Conservation (phyloP, 306 rosid genomes). For the Oxytropis ochrocephala region DNA sequence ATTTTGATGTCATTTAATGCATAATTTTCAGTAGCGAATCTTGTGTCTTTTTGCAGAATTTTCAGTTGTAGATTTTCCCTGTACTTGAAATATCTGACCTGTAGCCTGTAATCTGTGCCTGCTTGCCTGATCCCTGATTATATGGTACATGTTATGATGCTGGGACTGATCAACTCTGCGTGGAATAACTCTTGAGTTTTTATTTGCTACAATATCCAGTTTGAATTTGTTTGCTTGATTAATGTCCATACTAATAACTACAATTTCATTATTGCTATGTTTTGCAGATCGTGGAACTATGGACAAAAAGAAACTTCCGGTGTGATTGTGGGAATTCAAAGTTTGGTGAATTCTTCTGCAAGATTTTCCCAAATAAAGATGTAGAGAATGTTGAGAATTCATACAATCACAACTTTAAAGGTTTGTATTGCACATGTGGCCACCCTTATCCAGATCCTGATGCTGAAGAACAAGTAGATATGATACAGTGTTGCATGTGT, state of each 20-base stretch:
- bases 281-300: conserved; percentile 80
- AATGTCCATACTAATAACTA: neutral
- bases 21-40: neutral
- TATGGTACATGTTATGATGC: neutral
- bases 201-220: neutral
- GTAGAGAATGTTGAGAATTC: conserved; percentile 62
- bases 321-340: conserved; percentile 99
- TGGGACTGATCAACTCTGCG: neutral
- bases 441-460: conserved; percentile 96
- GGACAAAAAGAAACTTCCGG: conserved; percentile 94
- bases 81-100: neutral
- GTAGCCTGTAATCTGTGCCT: neutral
- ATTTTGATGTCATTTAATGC: neutral
- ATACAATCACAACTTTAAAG: conserved; percentile 91
- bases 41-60: neutral
- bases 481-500: conserved; percentile 93
- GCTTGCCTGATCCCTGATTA: neutral
- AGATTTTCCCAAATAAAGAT: conserved; percentile 72
- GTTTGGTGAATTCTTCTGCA: conserved; percentile 86
- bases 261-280: conserved; percentile 18
- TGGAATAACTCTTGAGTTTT: neutral
- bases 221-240: neutral
- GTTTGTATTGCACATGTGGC: conserved; percentile 82
- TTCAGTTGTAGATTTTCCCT: neutral
- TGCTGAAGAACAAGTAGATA: conserved; percentile 85